A percentile compares a stretch with the other conserved stretches of the same genome.
Conservation (phyloP, 2,329 filamentous ascomycete genomes). For the Onygena corvina region DNA sequence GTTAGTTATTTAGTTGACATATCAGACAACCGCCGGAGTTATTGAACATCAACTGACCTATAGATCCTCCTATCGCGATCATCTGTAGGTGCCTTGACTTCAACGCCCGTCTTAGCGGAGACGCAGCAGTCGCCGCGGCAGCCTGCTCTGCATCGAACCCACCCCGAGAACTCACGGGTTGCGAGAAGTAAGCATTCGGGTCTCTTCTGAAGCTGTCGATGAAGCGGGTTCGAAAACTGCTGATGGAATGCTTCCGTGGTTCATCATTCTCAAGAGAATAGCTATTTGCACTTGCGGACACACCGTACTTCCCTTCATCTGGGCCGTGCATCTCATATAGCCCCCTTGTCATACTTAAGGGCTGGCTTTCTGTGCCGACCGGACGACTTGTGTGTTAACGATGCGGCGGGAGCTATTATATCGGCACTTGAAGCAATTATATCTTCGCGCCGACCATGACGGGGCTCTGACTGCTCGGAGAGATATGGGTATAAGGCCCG, state of each 20-base stretch:
- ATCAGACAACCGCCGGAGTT: background rate
- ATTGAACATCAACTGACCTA: conserved; percentile 9
- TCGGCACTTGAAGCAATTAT: too few relatives aligned
- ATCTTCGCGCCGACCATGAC: too few relatives aligned
- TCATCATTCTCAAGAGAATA: background rate
- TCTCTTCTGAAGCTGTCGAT: conserved; percentile 23
- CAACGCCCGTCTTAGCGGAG: conserved; percentile 20
- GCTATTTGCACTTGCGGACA: background rate
- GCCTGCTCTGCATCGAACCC: conserved; percentile 22
- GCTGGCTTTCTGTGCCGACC: too few relatives aligned
- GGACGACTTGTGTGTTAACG: too few relatives aligned
- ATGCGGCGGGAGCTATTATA: too few relatives aligned
- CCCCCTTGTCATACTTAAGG: background rate
- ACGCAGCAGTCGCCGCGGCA: conserved; percentile 20
- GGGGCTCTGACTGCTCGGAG: too few relatives aligned
- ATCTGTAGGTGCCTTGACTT: conserved; percentile 22
- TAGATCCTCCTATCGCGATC: conserved; percentile 18
- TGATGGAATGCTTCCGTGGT: background rate
- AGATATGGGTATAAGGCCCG: too few relatives aligned
- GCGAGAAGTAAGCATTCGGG: conserved; percentile 19
- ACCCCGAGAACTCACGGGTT: conserved; percentile 13
- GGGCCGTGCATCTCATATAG: background rate
- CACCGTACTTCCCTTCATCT: background rate
- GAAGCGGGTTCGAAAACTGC: conserved; percentile 15
- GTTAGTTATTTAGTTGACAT: background rate